A percentile compares a stretch with the other conserved stretches of the same genome.
Conservation (phyloP, 1,284 basidiomycete genomes). For the Cystobasidium pallidum region DNA sequence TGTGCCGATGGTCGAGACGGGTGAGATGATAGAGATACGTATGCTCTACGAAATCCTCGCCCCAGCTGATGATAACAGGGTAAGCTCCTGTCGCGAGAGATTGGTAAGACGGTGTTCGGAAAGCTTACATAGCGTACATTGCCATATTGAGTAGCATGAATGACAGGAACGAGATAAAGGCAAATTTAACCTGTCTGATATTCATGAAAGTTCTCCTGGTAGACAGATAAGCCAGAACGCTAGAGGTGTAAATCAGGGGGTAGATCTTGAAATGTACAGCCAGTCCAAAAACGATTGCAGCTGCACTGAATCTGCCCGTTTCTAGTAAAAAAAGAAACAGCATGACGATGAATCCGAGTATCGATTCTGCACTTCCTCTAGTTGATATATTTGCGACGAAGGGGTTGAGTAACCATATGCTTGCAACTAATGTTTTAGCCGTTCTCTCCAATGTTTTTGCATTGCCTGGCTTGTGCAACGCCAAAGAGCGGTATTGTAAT, state of each 20-base stretch:
- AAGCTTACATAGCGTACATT: conserved; percentile 76
- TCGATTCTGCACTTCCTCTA: conserved; percentile 88
- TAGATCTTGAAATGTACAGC: conserved; percentile 95
- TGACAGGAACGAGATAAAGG: conserved; percentile 67
- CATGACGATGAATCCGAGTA: conserved; percentile 80
- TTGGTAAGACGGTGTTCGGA: neutral
- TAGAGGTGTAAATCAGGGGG: conserved; percentile 84
- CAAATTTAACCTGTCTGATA: conserved; percentile 68
- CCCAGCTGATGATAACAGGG: conserved; percentile 70
- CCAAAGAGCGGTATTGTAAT: conserved; percentile 72
- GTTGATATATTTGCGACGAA: conserved; percentile 95
- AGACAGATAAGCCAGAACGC: conserved; percentile 69
- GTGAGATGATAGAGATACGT: conserved; percentile 91
- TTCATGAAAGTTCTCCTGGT: conserved; percentile 55
- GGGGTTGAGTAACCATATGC: conserved; percentile 85
- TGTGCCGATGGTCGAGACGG: conserved; percentile 93
- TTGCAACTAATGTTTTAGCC: conserved; percentile 55
- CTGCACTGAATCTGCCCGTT: conserved; percentile 56
- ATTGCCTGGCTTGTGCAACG: neutral
- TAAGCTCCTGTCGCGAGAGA: conserved; percentile 31
- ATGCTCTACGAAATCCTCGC: conserved; percentile 84
- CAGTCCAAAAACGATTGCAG: conserved; percentile 74
- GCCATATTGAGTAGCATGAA: conserved; percentile 68
- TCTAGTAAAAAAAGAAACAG: conserved; percentile 67
- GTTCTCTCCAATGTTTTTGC: neutral